Percentiles rank a stretch among this genome's conserved stretches.
These are phyloP conservation scores for Cochlearia excelsa DNA, from an alignment of 345 rosid genomes.

Conservation along the genomic window DNA sequence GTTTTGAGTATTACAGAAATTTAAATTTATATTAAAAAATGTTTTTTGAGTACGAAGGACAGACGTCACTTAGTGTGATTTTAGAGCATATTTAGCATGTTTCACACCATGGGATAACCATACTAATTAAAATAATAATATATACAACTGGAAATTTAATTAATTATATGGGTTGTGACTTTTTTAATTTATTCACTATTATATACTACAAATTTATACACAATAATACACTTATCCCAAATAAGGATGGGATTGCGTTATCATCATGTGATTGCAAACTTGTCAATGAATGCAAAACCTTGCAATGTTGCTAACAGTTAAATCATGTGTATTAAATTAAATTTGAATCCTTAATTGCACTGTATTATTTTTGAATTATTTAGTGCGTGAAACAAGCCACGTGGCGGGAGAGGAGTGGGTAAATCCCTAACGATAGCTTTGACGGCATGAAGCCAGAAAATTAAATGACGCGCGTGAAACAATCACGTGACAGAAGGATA, in stretches of 20 bases:
- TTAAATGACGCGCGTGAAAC: background rate
- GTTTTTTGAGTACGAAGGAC: background rate
- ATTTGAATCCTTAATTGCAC: too few species aligned
- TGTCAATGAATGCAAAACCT: background rate
- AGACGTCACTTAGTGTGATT: constrained; percentile 12
- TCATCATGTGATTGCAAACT: constrained; percentile 12
- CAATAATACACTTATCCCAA: background rate
- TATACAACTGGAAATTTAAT: background rate
- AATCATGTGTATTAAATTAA: too few species aligned
- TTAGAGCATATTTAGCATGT: constrained; percentile 21
- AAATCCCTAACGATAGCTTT: constrained; percentile 17
- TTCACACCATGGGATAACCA: constrained; percentile 24
- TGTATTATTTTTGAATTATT: too few species aligned
- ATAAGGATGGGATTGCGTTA: constrained; percentile 6
- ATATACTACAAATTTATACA: too few species aligned
- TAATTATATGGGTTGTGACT: background rate
- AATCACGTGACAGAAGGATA: constrained; percentile 26
- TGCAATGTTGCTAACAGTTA: too few species aligned
- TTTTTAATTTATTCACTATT: background rate
- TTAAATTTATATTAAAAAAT: background rate
- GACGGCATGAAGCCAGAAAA: constrained; percentile 29
- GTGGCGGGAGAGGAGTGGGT: constrained; percentile 18
- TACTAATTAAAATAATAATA: background rate
- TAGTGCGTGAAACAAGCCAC: constrained; percentile 28
- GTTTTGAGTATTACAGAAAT: constrained; percentile 13